Conservation (phyloP, 2,329 filamentous ascomycete genomes). For the Botrytis squamosa region DNA sequence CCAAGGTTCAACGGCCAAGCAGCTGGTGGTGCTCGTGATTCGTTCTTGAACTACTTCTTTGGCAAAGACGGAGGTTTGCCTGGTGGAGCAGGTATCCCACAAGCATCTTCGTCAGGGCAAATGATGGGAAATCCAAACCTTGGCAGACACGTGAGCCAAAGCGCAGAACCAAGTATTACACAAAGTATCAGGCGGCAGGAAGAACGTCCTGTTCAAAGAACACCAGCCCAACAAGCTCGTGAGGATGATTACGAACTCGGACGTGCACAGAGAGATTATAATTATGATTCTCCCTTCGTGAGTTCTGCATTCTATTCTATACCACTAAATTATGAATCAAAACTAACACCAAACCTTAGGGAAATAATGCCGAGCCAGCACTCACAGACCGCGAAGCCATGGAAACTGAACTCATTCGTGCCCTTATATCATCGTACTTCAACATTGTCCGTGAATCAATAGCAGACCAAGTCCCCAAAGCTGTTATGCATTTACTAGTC, state of each 20-base stretch:
- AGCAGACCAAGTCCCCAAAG: slow-evolving; percentile 96
- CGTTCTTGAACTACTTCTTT: slow-evolving; percentile 98
- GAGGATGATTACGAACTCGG: slow-evolving; percentile 41
- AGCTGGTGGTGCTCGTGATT: slow-evolving; percentile 70
- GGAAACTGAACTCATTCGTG: slow-evolving; percentile 95
- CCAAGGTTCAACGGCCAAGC: slow-evolving; percentile 60
- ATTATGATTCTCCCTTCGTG: slow-evolving; percentile 48
- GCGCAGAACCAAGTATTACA: slow-evolving; percentile 75
- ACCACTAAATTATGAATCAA: background rate
- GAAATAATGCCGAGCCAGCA: slow-evolving; percentile 70
- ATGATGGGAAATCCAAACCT: slow-evolving; percentile 41
- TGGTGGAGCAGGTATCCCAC: slow-evolving; percentile 41
- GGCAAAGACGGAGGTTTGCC: slow-evolving; percentile 78
- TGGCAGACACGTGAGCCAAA: slow-evolving; percentile 72
- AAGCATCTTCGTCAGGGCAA: slow-evolving; percentile 35
- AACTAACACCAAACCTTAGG: slow-evolving; percentile 41
- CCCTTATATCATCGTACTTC: slow-evolving; percentile 97
- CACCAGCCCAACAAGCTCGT: slow-evolving; percentile 52
- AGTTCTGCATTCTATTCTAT: slow-evolving; percentile 36
- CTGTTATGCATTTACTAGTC: slow-evolving; percentile 96
- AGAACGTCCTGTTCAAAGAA: slow-evolving; percentile 44
- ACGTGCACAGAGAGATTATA: slow-evolving; percentile 40
- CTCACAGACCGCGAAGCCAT: slow-evolving; percentile 94
- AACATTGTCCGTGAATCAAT: slow-evolving; percentile 99
- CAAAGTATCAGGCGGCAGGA: slow-evolving; percentile 77